Base-by-base conservation (phyloP, 768 basidiomycete genomes). In the Lactarius quietus region DNA sequence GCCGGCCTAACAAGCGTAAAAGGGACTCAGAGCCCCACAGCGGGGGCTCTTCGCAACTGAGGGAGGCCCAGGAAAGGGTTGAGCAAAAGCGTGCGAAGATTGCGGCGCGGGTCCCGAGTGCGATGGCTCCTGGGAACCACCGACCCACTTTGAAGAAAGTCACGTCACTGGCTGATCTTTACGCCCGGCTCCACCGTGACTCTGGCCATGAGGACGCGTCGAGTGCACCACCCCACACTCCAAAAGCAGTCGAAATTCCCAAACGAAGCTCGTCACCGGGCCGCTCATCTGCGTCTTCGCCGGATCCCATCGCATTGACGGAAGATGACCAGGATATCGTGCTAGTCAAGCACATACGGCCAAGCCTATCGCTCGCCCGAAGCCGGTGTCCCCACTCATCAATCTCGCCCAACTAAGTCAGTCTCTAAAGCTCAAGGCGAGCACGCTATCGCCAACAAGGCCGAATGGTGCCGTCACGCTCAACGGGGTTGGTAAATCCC, bases 131-230 rank as follows among this genome's bases (percentile, higher is more conserved):
- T 31, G 51, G 57, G 15, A 60, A 52, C 15, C 6, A 53, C 3
- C 29, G 28, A 6, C 39, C 65, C 17, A 12, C 56, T 23, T 26
- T 36, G 5, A 26, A 45, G 17, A 8, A 45, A 2, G 14, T 62
- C 60, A 66, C 65, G 10, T 53, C 65, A 17, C 65, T 66, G 28
- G 61, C 57, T 9, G 61, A 66, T 10, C 65, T 66, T 17, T 62
- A 62, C 20, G 26, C 61, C 51, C 65, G 54, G 51, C 36, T 66
- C 39, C 65, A 15, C 57, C 65, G 65, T 39, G 65, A 66, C n/a
- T 29, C 61, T 7, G 15, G 15, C 8, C 59, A 51, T 6, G 45
- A 36, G n/a, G 39, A 35, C 51, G 15, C 51, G 51, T 35, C 57
- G 31, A 43, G 36, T 20, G 41, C 12, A 28, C 15, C 23, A 10